A percentile compares a stretch with the other conserved stretches of the same genome.
phyloP scores from a whole-genome alignment of 2,329 filamentous ascomycete species.

The Lizonia empirigonia region DNA sequence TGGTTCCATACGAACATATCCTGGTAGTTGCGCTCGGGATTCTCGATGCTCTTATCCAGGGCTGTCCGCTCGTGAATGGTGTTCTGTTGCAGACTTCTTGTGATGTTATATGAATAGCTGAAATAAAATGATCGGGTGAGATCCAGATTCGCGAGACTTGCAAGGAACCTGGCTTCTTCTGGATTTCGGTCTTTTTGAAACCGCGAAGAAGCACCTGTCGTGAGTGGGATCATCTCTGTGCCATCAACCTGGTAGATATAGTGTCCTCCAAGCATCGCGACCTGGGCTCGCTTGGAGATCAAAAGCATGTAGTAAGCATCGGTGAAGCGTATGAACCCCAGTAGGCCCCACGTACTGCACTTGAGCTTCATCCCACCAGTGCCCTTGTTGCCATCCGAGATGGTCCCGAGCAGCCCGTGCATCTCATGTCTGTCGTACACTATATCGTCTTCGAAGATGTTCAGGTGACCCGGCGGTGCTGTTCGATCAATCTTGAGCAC shows the following conservation, averaged over 20 bases:
- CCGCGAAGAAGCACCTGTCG: constrained; percentile 68
- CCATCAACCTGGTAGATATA: constrained; percentile 95
- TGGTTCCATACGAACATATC: constrained; percentile 99
- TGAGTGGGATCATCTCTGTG: constrained; percentile 88
- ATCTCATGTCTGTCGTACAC: constrained; percentile 92
- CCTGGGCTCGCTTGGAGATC: constrained; percentile 93
- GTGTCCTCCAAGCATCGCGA: constrained; percentile 94
- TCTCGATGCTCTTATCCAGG: constrained; percentile 67
- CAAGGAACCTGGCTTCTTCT: constrained; percentile 87
- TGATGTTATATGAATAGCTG: constrained; percentile 97
- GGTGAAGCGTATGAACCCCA: constrained; percentile 96
- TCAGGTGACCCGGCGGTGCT: constrained; percentile 76
- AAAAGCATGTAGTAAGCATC: constrained; percentile 96
- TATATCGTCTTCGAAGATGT: constrained; percentile 90
- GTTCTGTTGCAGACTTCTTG: constrained; percentile 88
- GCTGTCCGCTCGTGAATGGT: constrained; percentile 79
- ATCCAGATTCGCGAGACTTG: constrained; percentile 89
- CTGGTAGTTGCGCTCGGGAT: constrained; percentile 72
- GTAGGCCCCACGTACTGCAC: constrained; percentile 88
- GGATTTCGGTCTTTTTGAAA: constrained; percentile 81
- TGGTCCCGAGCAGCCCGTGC: constrained; percentile 88
- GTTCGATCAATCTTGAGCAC: constrained; percentile 96
- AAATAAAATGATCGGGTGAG: constrained; percentile 94
- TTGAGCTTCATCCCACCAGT: constrained; percentile 89
- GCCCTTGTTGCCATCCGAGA: constrained; percentile 91